Evolutionary conservation across 2,329 filamentous ascomycete species (phyloP), one percentile per base, ranked within the genome.

Genomic region (Fusarium nanum): DNA sequence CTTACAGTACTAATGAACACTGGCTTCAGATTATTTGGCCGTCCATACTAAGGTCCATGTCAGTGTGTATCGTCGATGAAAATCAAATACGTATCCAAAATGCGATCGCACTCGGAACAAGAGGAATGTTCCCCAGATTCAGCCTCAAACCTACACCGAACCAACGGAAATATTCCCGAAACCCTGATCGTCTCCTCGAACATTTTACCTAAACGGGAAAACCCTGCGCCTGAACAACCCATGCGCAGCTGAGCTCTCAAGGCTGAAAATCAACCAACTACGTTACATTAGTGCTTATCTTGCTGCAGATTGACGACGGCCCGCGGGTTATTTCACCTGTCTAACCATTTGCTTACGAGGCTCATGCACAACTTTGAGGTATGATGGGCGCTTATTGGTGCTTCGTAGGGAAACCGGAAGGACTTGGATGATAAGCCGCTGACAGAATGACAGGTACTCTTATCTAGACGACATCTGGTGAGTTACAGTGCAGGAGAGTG

Each of bases 211-310:
- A 47, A 62, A 42, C 14, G 0, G 41, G 60, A 4, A 42, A 34
- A 34, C 22, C 22, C 27, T 30, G 40, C 41, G n/a, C 27, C 13
- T 41, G 9, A 7, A 4, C 22, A 52, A 40, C 11, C 30, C 49
- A 53, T 23, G 14, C 8, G 11, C 18, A 59, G 57, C 60, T 56
- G 58, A 62, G 60, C 30, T 47, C 27, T n/a, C 34, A 63, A 42
- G 60, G 47, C 47, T 56, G 47, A 47, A 46, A 47, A 23, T 22
- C 37, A 22, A 37, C 34, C 22, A 55, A 63, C 25, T 23, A 41
- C 32, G 28, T n/a, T 13, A 23, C 32, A 9, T 34, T 37, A 45
- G 46, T 27, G 46, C 57, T 62, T 62, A 63, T 63, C 40, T 30
- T 18, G n/a, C 34, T 45, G 46, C 8, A 60, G 30, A 50, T 53